Percentiles rank a stretch among this genome's conserved stretches.
These are phyloP conservation scores for Neonectria punicea DNA, from an alignment of 2,329 filamentous ascomycete species.

Conservation along the genomic window DNA sequence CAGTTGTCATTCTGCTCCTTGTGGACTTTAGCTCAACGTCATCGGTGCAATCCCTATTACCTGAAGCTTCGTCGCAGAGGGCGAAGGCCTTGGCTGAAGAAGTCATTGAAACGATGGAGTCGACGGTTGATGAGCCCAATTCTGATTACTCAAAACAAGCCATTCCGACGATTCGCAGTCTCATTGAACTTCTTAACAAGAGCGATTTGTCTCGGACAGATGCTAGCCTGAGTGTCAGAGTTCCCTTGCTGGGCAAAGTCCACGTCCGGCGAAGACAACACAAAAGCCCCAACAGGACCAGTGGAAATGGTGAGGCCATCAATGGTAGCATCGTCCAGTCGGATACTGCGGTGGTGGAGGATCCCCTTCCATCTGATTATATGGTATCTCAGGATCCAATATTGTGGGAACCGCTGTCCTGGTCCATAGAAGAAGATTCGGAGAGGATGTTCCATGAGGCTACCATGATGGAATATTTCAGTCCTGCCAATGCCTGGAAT, in stretches of 20 bases:
- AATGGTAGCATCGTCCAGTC: background rate
- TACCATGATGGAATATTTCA: slow-evolving; percentile 1
- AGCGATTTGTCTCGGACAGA: background rate
- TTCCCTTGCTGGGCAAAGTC: background rate
- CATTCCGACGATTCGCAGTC: background rate
- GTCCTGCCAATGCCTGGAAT: background rate
- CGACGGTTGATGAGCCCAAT: background rate
- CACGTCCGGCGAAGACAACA: background rate
- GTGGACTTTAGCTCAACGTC: background rate
- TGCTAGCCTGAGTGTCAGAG: background rate
- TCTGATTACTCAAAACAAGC: background rate
- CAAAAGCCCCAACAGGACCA: background rate
- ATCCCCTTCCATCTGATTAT: background rate
- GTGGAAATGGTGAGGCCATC: background rate
- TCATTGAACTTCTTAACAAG: background rate
- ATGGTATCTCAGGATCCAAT: background rate
- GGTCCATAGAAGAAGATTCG: slow-evolving; percentile 1
- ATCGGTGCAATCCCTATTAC: background rate
- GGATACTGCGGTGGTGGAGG: background rate
- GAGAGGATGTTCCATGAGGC: background rate
- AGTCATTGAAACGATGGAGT: background rate
- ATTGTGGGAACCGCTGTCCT: slow-evolving; percentile 1
- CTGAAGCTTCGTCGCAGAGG: background rate
- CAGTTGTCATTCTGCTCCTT: background rate
- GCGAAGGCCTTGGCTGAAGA: background rate